These are phyloP conservation scores for Suillus paluster DNA, from an alignment of 768 basidiomycete genomes.

Conservation along the genomic window DNA sequence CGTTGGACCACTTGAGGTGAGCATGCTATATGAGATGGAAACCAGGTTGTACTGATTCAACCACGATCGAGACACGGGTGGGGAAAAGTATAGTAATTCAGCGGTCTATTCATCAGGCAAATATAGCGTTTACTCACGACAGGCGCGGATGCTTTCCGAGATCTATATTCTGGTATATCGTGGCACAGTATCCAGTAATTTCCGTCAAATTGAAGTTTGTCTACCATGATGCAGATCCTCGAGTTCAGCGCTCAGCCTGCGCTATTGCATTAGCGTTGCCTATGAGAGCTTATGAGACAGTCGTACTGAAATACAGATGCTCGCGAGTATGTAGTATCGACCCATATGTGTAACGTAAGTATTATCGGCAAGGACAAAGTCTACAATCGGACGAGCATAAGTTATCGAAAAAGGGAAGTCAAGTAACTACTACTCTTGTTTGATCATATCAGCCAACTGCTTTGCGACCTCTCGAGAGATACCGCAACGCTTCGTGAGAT, in stretches of 20 bases:
- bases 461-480: slow-evolving; percentile 27
- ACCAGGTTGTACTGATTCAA: no score
- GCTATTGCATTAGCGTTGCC: not conserved
- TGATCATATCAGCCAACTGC: not conserved
- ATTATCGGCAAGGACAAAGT: not conserved
- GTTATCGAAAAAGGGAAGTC: not conserved
- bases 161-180: no score
- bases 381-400: not conserved
- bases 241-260: not conserved
- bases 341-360: no score
- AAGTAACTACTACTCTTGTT: not conserved
- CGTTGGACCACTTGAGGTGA: no score
- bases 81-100: no score
- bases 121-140: no score
- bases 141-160: no score
- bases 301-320: not conserved
- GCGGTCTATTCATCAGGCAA: no score
- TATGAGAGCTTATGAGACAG: not conserved
- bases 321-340: not conserved
- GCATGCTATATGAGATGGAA: no score
- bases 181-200: slow-evolving; percentile 4
- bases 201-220: not conserved
- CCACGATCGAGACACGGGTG: no score
- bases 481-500: slow-evolving; percentile 32
- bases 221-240: not conserved